Base-by-base conservation (phyloP, 2,329 filamentous ascomycete species). In the Aspergillus sp. region DNA sequence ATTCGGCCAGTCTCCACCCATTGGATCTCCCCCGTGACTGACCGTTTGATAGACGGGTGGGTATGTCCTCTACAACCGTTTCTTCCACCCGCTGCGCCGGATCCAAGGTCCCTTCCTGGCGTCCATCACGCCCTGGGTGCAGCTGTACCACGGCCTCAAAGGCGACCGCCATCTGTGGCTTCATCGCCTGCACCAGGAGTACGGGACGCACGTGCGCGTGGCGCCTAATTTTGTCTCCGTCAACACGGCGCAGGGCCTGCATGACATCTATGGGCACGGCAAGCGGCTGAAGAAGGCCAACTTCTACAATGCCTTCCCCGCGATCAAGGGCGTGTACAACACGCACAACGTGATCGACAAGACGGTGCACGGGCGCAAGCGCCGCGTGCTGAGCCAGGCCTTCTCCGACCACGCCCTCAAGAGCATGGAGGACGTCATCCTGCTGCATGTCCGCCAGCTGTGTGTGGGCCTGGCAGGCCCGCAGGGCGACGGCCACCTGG, bases 171-270 rank as follows among this genome's bases (percentile, higher is more conserved):
- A 92, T 65, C 79, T 92, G 16, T 84, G 88, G 64, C 86, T 91
- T 63, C 85, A 85, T 75, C 78, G 81, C 25, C 77, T 87, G 60
- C 90, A 95, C 68, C 75, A 86, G 60, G 79, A 81, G 65, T 91
- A 95, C 64, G 88, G 88, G 4, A 62, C 55, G 14, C 64, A 84
- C 47, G 87, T 93, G n/a, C 88, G 90, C 23, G 89, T 88, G 59
- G 88, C 88, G 0, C 90, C 90, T 42, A 90, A 91, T 70, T 84
- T 83, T 55, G 75, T 96, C 40, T 89, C 86, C 1, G 83, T 95
- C 75, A 93, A 94, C 77, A 86, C 84, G 50, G 81, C 81, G 55
- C 80, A 81, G 6, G 87, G 88, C 4, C 57, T 71, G 4, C 65
- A 69, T 52, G 71, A 74, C 43, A 74, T 74, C 48, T 74, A 74